phyloP scores from a whole-genome alignment of 495 filamentous ascomycete genomes.

The Bryoglossum gracile region DNA sequence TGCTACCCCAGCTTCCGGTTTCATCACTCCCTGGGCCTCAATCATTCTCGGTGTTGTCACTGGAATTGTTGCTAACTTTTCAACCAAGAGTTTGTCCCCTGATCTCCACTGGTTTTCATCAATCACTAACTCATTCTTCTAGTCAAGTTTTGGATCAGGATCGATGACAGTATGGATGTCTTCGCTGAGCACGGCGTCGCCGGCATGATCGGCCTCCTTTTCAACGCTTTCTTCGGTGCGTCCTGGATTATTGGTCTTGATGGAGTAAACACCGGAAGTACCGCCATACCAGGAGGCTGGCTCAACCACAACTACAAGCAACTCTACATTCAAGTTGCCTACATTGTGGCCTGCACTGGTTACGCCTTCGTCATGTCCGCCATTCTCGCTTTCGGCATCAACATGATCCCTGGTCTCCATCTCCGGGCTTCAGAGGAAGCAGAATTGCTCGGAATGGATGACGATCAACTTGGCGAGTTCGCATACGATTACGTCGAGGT shows the following conservation, averaged over 20 bases:
- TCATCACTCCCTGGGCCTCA: slow-evolving; percentile 83
- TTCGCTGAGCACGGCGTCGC: slow-evolving; percentile 97
- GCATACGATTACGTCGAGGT: slow-evolving; percentile 99
- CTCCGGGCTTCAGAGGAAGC: slow-evolving; percentile 91
- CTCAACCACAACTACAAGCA: slow-evolving; percentile 83
- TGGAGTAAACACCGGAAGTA: slow-evolving; percentile 74
- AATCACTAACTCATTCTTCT: no score
- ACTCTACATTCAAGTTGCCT: slow-evolving; percentile 88
- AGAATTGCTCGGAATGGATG: slow-evolving; percentile 97
- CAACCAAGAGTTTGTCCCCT: slow-evolving; percentile 67
- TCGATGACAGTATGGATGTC: slow-evolving; percentile 96
- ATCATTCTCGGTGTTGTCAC: slow-evolving; percentile 79
- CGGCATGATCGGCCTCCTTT: slow-evolving; percentile 84
- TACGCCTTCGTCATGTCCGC: slow-evolving; percentile 84
- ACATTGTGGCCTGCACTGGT: slow-evolving; percentile 63
- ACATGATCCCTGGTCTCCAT: slow-evolving; percentile 81
- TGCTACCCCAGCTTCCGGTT: slow-evolving; percentile 82
- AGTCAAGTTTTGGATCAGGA: slow-evolving; percentile 93
- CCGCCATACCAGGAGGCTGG: slow-evolving; percentile 84
- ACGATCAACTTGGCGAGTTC: slow-evolving; percentile 97
- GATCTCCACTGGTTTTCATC: no score
- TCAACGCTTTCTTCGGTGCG: slow-evolving; percentile 87
- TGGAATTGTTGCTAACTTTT: slow-evolving; percentile 84
- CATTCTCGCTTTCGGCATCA: slow-evolving; percentile 75
- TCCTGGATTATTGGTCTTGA: slow-evolving; percentile 88